Evolutionary conservation across 306 rosid species (phyloP), one percentile per base, ranked within the genome.

Genomic region (Cicer arietinum): DNA sequence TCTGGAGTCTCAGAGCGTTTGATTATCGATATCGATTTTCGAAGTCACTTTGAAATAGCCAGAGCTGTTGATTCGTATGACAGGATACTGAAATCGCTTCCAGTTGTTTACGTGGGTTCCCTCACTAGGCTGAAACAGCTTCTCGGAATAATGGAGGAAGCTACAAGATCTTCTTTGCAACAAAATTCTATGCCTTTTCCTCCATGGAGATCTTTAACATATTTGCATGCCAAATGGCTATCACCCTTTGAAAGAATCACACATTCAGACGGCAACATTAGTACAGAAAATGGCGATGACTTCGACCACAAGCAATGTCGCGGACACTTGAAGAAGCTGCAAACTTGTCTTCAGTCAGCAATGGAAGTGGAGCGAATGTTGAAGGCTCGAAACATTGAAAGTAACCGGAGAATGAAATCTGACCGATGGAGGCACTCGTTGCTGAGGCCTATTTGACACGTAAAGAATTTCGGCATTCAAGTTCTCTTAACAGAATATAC

Each of bases 11-110:
- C 88, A 7, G 98, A 94, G 81, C 91, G 96, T 35, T 67, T 94
- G 84, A 85, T 94, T 62, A 63, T 95, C 22, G 99, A 95, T 62
- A 84, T 95, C 1, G 99, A 95, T 80, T 95, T 92, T 71, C 84
- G 86, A 54, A 95, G 99, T 87, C 99, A 95, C 85, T 95, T 95
- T 84, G 99, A 95, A 77, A 95, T 95, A 78, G 98, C 99, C 48
- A 88, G 97, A 87, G 99, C 99, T 48, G 98, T 95, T 16, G 93
- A 88, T 53, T 89, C 97, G 3, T 95, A 95, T 9, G 90, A 85
- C 66, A 85, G 86, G 77, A 85, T 95, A 85, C 79, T 95, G 86
- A 87, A 90, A 30, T 92, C 94, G 0, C 93, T 95, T 76, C 99
- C 99, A 0, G 91, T 85, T 57, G 84, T 88, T 59, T 95, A 89